These are phyloP conservation scores for Pulveroboletus sp. DNA, from an alignment of 768 basidiomycete genomes.

Conservation along the genomic window DNA sequence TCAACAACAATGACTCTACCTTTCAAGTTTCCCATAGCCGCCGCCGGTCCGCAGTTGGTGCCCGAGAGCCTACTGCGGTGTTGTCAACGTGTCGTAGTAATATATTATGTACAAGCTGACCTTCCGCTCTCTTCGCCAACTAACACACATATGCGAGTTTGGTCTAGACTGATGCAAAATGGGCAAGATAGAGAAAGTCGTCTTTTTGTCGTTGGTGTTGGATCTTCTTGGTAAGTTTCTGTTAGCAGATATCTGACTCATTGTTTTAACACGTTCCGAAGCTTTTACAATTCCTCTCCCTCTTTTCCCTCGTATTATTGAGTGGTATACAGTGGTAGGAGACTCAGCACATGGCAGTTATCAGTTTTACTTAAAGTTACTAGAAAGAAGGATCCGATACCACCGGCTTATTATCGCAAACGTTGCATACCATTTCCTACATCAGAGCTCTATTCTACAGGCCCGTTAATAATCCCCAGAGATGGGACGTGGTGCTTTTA, in stretches of 20 bases:
- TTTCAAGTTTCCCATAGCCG: no score
- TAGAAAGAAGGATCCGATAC: slow-evolving; percentile 73
- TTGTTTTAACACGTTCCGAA: slow-evolving; percentile 29
- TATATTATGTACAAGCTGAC: no score
- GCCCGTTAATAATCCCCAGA: slow-evolving; percentile 55
- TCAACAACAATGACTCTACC: background rate
- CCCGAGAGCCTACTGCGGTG: background rate
- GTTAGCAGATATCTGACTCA: background rate
- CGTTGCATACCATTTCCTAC: slow-evolving; percentile 61
- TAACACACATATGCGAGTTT: no score
- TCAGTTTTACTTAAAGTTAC: background rate
- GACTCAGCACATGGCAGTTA: no score
- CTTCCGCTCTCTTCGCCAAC: background rate
- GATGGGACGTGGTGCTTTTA: slow-evolving; percentile 94
- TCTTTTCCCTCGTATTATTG: slow-evolving; percentile 94
- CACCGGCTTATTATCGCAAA: slow-evolving; percentile 66
- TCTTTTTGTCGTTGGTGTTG: slow-evolving; percentile 86
- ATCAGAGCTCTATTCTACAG: slow-evolving; percentile 65
- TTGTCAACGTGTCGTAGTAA: no score
- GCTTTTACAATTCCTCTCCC: slow-evolving; percentile 96
- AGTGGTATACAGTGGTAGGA: slow-evolving; percentile 80
- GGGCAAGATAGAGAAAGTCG: slow-evolving; percentile 70
- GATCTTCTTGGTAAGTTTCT: slow-evolving; percentile 67
- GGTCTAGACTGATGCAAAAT: slow-evolving; percentile 37
- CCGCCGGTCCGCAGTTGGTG: no score